Evolutionary conservation across 495 filamentous ascomycete genomes (phyloP), one percentile per base, ranked within the genome.

Genomic region (Penicillium longicatenatum): DNA sequence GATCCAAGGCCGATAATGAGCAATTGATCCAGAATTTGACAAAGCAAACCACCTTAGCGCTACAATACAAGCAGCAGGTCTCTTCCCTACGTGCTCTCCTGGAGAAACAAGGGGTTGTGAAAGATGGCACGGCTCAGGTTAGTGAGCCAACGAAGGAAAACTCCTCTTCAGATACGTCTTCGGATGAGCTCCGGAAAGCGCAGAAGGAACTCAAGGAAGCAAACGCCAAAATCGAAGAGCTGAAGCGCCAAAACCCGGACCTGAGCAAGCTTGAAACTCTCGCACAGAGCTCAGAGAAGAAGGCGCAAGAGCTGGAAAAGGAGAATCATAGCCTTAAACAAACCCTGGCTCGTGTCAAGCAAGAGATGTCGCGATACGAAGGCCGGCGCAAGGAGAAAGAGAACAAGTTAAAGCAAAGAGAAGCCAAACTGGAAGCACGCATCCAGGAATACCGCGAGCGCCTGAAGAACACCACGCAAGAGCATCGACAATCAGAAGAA

Each of bases 31-130:
- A 78, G 31, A 85, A 89, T 33, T 75, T 91, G 20, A 79, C 81
- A 46, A 82, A 84, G 58, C 87, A 90, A 62, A 91, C 84, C 4
- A 82, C 83, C 8, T 69, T 91, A n/a, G 82, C 85, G 20, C 61
- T 84, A 21, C 81, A 86, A 44, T 90, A 90, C 68, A 89, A 86
- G 61, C 75, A 82, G 37, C 85, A 89, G 50, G 86, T 87, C 12
- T 83, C 83, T 41, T 78, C 83, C 42, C 73, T 93, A 26, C 76
- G 72, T 76, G 86, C 67, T 56, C 61, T 52, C 41, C 81, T 65
- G 57, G 90, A 68, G 68, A 80, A 66, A 63, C 79, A 62, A 62
- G 79, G 70, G 42, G 74, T 78, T 62, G 75, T 72, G 26, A 74
- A 56, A 29, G 61, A 65, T 67, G 52, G 83, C 61, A 53, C 79